Conservation (phyloP, 2,329 filamentous ascomycete genomes). For the Paracamarosporium sp. region DNA sequence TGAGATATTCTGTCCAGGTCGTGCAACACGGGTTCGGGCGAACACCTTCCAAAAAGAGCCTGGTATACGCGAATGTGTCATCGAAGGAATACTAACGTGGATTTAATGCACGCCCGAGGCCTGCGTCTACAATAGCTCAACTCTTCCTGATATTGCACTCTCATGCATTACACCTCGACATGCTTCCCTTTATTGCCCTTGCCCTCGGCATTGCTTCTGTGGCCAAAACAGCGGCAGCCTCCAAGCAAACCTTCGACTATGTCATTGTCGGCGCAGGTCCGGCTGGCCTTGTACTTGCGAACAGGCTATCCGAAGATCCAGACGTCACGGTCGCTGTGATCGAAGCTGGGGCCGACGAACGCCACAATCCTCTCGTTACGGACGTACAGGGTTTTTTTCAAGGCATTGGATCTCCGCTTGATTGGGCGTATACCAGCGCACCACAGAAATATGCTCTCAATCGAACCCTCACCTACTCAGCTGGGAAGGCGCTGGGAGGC, state of each 20-base stretch:
- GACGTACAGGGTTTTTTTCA: slow-evolving; percentile 28
- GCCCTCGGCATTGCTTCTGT: not conserved
- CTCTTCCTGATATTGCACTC: not conserved
- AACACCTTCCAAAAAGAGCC: not conserved
- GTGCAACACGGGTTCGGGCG: not conserved
- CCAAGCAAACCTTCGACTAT: slow-evolving; percentile 34
- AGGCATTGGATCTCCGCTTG: slow-evolving; percentile 39
- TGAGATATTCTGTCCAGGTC: not conserved
- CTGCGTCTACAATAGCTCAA: not conserved
- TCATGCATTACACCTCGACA: not conserved
- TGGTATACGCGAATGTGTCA: not conserved
- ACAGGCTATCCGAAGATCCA: slow-evolving; percentile 32
- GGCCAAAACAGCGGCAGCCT: slow-evolving; percentile 16
- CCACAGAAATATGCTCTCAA: slow-evolving; percentile 47
- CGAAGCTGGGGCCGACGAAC: slow-evolving; percentile 42
- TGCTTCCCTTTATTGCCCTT: not conserved
- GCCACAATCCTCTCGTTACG: slow-evolving; percentile 40
- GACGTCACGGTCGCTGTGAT: slow-evolving; percentile 34
- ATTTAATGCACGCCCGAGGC: not conserved
- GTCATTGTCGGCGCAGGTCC: slow-evolving; percentile 43
- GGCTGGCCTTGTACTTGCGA: slow-evolving; percentile 41
- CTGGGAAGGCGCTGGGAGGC: slow-evolving; percentile 53
- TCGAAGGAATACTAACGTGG: not conserved
- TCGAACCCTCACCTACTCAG: slow-evolving; percentile 35
- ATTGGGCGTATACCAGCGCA: slow-evolving; percentile 50